Evolutionary conservation across 2,329 filamentous ascomycete genomes (phyloP), one percentile per base, ranked within the genome.

Genomic region (Fusarium dlaminii): DNA sequence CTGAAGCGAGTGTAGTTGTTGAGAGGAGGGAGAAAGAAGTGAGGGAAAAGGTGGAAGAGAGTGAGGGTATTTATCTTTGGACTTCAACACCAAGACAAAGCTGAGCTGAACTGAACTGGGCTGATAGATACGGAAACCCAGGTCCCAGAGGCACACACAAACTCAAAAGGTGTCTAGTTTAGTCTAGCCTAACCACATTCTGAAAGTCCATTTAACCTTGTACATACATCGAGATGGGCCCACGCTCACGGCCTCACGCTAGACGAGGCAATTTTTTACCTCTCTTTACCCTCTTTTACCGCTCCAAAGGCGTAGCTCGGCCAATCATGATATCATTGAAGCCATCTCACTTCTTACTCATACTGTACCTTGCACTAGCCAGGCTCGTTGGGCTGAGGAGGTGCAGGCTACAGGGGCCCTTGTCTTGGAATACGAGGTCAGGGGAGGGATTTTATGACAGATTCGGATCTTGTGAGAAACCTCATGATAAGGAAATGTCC

Each of bases 1-100:
- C 70, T 73, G 70, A 42, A 73, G 70, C 70, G 70, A 73, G 65
- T 70, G 70, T 70, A 73, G 65, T 73, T 58, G 70, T 58, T 70
- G 43, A 17, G 49, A 57, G 51, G 36, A 52, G 46, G 14, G 32
- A 52, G 54, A 20, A n/a, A 7, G 22, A 13, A 22, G 29, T 4
- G 12, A 11, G 6, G 18, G 37, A 22, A 32, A 9, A 30, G 18
- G 51, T 34, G 69, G 65, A 70, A 66, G 64, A 52, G 59, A 42
- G 20, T 54, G 59, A 68, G 68, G 62, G 52, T 73, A 73, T 73
- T 73, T 73, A 73, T 73, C 56, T 58, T 49, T 46, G 27, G 32
- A 36, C 8, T 14, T 39, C 32, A 51, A 51, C 48, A 36, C 32
- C 32, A 54, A 48, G n/a, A 22, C 30, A 18, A 9, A 29, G 34